Conservation (phyloP, 148 eudicot genomes). For the Dianthus caryophyllus region DNA sequence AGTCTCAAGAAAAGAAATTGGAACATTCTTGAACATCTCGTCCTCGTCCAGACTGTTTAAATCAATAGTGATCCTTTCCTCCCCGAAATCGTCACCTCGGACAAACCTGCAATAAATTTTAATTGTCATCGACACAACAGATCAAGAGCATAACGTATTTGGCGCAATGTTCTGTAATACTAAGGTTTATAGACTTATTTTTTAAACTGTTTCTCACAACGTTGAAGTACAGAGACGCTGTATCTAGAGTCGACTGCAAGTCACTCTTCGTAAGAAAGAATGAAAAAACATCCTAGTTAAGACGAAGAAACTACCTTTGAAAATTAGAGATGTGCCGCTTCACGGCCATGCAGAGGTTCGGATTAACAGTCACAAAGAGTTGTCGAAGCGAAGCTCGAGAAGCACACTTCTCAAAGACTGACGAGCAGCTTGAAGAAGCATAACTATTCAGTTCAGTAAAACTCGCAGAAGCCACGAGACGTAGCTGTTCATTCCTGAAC, state of each 20-base stretch:
- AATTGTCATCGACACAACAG: not conserved
- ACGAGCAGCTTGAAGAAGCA: not conserved
- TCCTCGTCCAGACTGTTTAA: slow-evolving; percentile 35
- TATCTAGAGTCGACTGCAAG: not conserved
- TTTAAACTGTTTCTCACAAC: no score
- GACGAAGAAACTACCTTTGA: slow-evolving; percentile 35
- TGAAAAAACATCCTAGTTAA: not conserved
- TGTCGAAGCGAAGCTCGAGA: slow-evolving; percentile 34
- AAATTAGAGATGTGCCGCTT: slow-evolving; percentile 53
- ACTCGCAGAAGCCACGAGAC: slow-evolving; percentile 38
- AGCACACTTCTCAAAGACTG: slow-evolving; percentile 1
- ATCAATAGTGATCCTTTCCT: slow-evolving; percentile 20
- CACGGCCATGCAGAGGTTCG: slow-evolving; percentile 58
- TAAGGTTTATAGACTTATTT: no score
- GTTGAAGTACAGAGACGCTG: no score
- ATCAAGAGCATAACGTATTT: not conserved
- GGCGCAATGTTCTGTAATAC: not conserved
- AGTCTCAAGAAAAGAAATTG: slow-evolving; percentile 51
- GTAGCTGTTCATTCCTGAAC: slow-evolving; percentile 44
- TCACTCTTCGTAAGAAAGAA: not conserved
- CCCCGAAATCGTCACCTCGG: slow-evolving; percentile 20
- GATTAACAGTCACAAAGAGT: slow-evolving; percentile 72
- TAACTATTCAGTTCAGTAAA: not conserved
- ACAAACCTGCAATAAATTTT: slow-evolving; percentile 26
- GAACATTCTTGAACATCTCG: slow-evolving; percentile 39